Conservation (phyloP, 768 basidiomycete genomes). For the Suillus hirtellus region DNA sequence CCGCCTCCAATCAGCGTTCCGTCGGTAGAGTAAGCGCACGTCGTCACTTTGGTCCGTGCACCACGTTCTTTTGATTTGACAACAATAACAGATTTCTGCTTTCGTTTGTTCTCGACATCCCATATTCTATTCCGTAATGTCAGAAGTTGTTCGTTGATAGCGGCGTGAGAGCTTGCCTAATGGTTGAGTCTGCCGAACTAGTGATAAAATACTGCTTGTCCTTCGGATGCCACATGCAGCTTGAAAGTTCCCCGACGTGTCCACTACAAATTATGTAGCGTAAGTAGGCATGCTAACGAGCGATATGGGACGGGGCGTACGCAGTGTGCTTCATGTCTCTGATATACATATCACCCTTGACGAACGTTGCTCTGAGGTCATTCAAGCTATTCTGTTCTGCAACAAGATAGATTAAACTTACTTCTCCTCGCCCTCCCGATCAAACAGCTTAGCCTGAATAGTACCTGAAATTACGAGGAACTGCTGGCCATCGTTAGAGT, state of each 20-base stretch:
- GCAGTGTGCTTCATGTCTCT: slow-evolving; percentile 99
- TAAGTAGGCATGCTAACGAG: slow-evolving; percentile 10
- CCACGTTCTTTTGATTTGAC: slow-evolving; percentile 96
- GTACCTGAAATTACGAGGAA: slow-evolving; percentile 90
- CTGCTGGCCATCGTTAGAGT: slow-evolving; percentile 81
- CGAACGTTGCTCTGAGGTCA: slow-evolving; percentile 67
- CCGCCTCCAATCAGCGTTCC: slow-evolving; percentile 89
- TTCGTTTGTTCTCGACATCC: slow-evolving; percentile 89
- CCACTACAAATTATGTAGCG: slow-evolving; percentile 55
- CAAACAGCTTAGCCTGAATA: slow-evolving; percentile 83
- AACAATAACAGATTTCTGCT: slow-evolving; percentile 94
- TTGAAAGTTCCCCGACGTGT: slow-evolving; percentile 88
- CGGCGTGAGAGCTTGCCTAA: slow-evolving; percentile 57
- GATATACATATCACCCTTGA: slow-evolving; percentile 97
- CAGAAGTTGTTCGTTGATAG: slow-evolving; percentile 1
- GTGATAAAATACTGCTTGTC: slow-evolving; percentile 86
- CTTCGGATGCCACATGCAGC: slow-evolving; percentile 93
- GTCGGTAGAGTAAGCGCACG: slow-evolving; percentile 87
- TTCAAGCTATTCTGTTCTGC: slow-evolving; percentile 44
- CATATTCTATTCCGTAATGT: slow-evolving; percentile 65
- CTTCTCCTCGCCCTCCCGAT: slow-evolving; percentile 92
- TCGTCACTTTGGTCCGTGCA: slow-evolving; percentile 86
- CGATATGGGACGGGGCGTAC: slow-evolving; percentile 47
- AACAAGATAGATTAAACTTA: slow-evolving; percentile 43
- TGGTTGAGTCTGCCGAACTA: slow-evolving; percentile 92